Conservation (phyloP, 192 early-diverging fungal species). For the Coemansia sp. region DNA sequence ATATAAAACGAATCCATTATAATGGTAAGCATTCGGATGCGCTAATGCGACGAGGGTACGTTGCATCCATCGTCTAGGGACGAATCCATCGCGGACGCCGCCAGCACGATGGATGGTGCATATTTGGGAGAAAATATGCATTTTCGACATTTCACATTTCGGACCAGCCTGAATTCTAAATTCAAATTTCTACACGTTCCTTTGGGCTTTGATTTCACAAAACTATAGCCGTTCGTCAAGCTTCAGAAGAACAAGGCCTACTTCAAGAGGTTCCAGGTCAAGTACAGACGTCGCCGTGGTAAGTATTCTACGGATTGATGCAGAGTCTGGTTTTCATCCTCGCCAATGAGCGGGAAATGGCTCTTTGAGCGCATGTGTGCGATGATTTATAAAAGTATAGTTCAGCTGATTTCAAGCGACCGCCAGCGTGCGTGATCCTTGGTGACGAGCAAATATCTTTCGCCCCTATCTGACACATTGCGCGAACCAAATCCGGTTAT, state of each 20-base stretch:
- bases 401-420: slow-evolving; percentile 65
- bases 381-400: slow-evolving; percentile 77
- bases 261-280: slow-evolving; percentile 99
- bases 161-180: neutral
- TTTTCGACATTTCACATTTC: neutral
- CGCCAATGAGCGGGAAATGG: no score
- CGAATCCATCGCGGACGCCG: slow-evolving; percentile 14
- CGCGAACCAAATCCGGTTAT: no score
- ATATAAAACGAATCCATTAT: slow-evolving; percentile 29
- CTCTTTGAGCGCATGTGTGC: no score
- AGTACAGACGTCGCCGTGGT: slow-evolving; percentile 99
- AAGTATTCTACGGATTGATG: slow-evolving; percentile 25
- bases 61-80: slow-evolving; percentile 8
- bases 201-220: neutral
- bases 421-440: slow-evolving; percentile 50
- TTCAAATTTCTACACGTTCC: neutral
- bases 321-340: neutral
- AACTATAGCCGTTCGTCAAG: slow-evolving; percentile 67
- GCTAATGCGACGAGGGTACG: neutral
- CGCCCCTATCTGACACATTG: slow-evolving; percentile 80
- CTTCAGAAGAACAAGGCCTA: slow-evolving; percentile 97
- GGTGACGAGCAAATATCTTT: slow-evolving; percentile 69
- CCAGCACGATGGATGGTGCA: neutral
- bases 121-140: neutral
- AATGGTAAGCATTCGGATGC: slow-evolving; percentile 25